Base-by-base conservation (phyloP, 805 yeast genomes). In the Spathaspora arborariae region DNA sequence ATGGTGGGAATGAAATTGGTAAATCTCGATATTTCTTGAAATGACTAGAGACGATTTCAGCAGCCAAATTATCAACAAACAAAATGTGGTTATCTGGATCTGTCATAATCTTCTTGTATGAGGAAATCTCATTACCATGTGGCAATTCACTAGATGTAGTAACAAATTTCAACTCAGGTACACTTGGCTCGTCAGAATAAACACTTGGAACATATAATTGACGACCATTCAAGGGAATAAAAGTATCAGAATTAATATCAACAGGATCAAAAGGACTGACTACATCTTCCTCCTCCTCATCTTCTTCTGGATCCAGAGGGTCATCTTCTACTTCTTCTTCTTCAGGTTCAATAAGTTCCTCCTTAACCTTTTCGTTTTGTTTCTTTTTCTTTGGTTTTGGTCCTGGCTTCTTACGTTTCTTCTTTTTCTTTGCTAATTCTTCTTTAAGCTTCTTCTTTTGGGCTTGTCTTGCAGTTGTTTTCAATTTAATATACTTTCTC, bases 201-300 rank as follows among this genome's bases (percentile, higher is more conserved):
- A 71, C 53, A 16, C 65, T 69, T 16, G 60, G 58, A 10, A 60
- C 58, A 54, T 66, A 75, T 39, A 75, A 55, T 40, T 58, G 51
- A 37, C 73, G 52, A 6, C 55, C 60, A 20, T 53, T 51, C 15
- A 60, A 53, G 18, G 59, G 58, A 15, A 63, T 58, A 35, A 50
- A 46, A 1, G 69, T 57, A 50, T 72, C 77, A 0, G 59, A 56
- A 8, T 50, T 55, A 20, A 72, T 64, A 45, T 66, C 67, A 5
- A 58, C 52, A 1, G 77, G 77, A 49, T 68, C 74, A 52, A 56
- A 72, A 2, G 73, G 72, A 56, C 71, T 67, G n/a, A 59, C 53
- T n/a, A 53, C 54, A 5, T 59, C 65, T 21, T 57, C 60, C 16
- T 62, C 69, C 3, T 53, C 60, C 11, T 50, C 54, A 20, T 44